Conservation (phyloP, 257 asterid genomes). For the Fraxinus pennsylvanica region DNA sequence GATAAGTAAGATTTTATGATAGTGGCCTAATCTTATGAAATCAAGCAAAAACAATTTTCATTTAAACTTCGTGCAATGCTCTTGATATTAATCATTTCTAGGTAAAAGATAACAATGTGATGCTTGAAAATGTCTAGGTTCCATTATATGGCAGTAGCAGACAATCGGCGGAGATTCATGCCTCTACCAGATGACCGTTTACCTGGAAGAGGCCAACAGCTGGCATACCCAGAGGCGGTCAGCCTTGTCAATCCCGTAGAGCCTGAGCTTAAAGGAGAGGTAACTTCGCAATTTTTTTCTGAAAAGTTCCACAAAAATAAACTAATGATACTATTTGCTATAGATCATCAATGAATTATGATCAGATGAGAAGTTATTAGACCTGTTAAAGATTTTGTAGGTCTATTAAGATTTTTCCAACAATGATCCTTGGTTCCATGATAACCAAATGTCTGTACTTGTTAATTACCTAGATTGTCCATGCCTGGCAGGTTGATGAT, state of each 20-base stretch:
- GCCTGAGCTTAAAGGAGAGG: slow-evolving; percentile 74
- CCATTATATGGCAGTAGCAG: slow-evolving; percentile 76
- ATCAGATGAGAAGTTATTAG: background rate
- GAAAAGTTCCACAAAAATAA: background rate
- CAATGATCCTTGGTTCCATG: background rate
- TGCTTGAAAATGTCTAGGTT: slow-evolving; percentile 45
- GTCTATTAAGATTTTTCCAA: background rate
- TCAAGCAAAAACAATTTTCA: too few species aligned
- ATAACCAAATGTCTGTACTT: background rate
- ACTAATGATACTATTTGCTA: background rate
- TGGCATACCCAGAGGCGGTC: slow-evolving; percentile 78
- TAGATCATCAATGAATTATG: background rate
- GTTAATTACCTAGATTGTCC: background rate
- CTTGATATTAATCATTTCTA: background rate
- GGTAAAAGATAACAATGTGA: slow-evolving; percentile 2
- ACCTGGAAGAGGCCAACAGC: slow-evolving; percentile 57
- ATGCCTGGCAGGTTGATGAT: slow-evolving; percentile 63
- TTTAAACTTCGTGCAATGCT: background rate
- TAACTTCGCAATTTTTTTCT: background rate
- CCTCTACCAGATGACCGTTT: slow-evolving; percentile 81
- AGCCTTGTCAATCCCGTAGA: slow-evolving; percentile 69
- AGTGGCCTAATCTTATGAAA: too few species aligned
- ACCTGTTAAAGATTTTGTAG: background rate
- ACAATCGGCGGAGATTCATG: slow-evolving; percentile 63
- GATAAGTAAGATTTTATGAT: slow-evolving; percentile 50